These are phyloP conservation scores for Priceomyces melissophilus DNA, from an alignment of 805 yeast species.

Conservation along the genomic window DNA sequence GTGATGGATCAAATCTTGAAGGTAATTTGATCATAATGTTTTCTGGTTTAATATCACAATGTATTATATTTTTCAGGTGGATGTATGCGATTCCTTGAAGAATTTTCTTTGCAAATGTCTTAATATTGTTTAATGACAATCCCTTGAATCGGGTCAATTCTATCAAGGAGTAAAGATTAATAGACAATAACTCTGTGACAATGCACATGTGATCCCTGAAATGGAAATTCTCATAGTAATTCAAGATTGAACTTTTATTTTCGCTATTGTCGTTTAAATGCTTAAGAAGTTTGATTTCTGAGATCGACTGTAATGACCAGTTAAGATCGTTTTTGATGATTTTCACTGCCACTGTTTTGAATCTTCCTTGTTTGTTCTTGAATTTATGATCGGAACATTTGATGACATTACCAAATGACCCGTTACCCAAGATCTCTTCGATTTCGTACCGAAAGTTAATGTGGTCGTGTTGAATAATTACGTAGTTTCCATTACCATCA, in stretches of 20 bases:
- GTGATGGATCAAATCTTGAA: constrained; percentile 1
- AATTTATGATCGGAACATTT: constrained; percentile 64
- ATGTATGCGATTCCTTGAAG: constrained; percentile 58
- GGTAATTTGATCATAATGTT: constrained; percentile 60
- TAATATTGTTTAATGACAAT: constrained; percentile 37
- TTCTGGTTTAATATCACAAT: constrained; percentile 86
- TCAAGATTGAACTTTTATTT: constrained; percentile 33
- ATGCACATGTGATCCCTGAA: constrained; percentile 84
- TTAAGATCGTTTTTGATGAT: constrained; percentile 70
- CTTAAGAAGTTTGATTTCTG: constrained; percentile 68
- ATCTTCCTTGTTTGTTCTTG: constrained; percentile 9
- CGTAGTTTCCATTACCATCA: constrained; percentile 63
- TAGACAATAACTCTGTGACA: constrained; percentile 65
- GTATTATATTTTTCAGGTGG: constrained; percentile 58
- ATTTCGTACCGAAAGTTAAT: constrained; percentile 73
- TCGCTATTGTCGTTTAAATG: constrained; percentile 29
- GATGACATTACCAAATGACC: constrained; percentile 80
- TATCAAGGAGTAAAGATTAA: constrained; percentile 61
- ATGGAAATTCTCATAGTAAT: constrained; percentile 65
- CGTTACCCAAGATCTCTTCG: constrained; percentile 59
- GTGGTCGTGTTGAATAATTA: constrained; percentile 59
- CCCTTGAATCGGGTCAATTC: constrained; percentile 52
- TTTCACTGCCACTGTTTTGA: constrained; percentile 65
- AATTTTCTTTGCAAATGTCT: constrained; percentile 50
- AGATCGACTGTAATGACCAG: constrained; percentile 73